Base-by-base conservation (phyloP, 306 rosid genomes). In the Acacia acuminata region DNA sequence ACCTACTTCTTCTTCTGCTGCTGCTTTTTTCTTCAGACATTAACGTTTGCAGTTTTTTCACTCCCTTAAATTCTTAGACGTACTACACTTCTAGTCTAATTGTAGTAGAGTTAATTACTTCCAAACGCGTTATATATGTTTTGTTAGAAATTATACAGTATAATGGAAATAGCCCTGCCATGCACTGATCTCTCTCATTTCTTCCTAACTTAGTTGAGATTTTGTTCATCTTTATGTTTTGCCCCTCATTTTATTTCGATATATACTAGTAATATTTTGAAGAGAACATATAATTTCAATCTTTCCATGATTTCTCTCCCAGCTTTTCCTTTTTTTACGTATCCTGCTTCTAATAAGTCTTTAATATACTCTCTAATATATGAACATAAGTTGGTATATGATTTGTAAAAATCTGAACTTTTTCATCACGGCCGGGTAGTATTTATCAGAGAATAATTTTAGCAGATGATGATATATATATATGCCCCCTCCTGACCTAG, bases 51-150 rank as follows among this genome's bases (percentile, higher is more conserved):
- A 91, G 88, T 85, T 84, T 85, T 79, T 82, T 78, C 51, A 81
- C 79, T 75, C 76, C 92, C 51, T 81, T 84, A 79, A 84, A 86
- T 85, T 77, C 79, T 79, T 84, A 87, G 77, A 14, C 36, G 20
- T 53, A 63, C 69, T 27, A 14, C 19, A 48, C 16, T 3, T 20
- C 42, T 64, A 27, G 70, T 64, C 42, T 2, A 58, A 3, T 58
- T 30, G 13, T 27, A 1, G 16, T 30, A 64, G 42, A 72, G 38
- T 36, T 17, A 66, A 17, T 36, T 3, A 67, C 11, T 67, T 67
- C 71, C 19, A 10, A n/a, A 32, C 2, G 45, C 32, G n/a, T 53
- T 53, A 5, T 2, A 3, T 53, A 20, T 53, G 19, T 15, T 53
- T 53, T 53, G 61, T 53, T 20, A 53, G 61, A 19, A 53, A 20